Base-by-base conservation (phyloP, 306 rosid genomes). In the Rosa persica region DNA sequence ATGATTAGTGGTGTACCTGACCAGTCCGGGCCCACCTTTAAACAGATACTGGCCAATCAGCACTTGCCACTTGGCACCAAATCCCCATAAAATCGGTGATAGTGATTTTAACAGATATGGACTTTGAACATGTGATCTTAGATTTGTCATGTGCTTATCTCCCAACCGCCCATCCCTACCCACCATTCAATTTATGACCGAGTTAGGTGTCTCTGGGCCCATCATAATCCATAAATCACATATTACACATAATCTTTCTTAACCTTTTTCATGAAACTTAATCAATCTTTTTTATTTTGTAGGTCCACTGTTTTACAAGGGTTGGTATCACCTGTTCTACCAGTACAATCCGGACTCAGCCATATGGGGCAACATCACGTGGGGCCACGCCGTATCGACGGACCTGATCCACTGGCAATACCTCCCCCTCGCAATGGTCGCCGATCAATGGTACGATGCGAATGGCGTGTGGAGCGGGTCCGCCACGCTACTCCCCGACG, bases 401-500 rank as follows among this genome's bases (percentile, higher is more conserved):
- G 98, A 93, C 84, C 52, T 93, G 34, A 89, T 93, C 76, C 98
- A 91, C 57, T 93, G 98, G 98, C 76, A 88, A 49, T 86, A 93
- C 76, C 97, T 93, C 17, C 97, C 97, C 0, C 13, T 86, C 0
- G 96, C 98, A 6, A 82, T 93, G 86, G 74, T 83, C 13, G 90
- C 93, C 4, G 92, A 91, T 61, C 78, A 6, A 0, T 81, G 91
- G 82, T 91, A 44, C 27, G 98, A 93, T 57, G 43, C 74, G 12
- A 91, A 90, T 8, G 97, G 97, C 3, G 98, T 87, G 1, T 93
- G 98, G 98, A 89, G 93, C 1, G 98, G 98, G 0, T 91, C 98
- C 0, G 92, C 98, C 25, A 93, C 96, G 0, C 6, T 87, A 5
- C 81, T 91, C 72, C 92, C 97, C n/a, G 80, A 84, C 54, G 97